Base-by-base conservation (phyloP, 139 green algal genomes). In the Mesostigma viride region DNA sequence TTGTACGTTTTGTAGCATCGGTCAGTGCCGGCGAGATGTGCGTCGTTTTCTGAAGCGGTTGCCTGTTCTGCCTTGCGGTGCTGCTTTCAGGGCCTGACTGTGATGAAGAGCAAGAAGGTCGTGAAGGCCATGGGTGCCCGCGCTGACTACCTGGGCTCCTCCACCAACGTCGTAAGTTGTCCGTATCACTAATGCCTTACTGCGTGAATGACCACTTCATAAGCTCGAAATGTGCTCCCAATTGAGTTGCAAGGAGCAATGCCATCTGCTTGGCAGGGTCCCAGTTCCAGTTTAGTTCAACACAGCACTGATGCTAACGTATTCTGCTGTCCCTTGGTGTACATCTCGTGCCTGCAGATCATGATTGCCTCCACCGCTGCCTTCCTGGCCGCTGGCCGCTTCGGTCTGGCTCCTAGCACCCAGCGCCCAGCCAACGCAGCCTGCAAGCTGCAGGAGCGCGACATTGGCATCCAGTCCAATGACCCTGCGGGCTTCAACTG, bases 401-500 rank as follows among this genome's bases (percentile, higher is more conserved):
- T 96, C 59, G 90, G 91, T 63, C 77, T 96, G 27, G 91, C 90
- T 22, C 91, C 91, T 30, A 87, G 85, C 27, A 81, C 84, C 20
- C 95, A 87, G 75, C 82, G 81, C 62, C 64, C 73, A 59, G 80
- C 89, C 28, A 84, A 70, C 62, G 76, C 86, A 57, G 83, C 79
- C 57, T 77, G 95, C 8, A 93, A 94, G 76, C 77, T 96, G 68
- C 61, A 61, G 22, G 65, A 77, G 32, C 53, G 69, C 30, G 60
- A 75, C 44, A 68, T 78, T 26, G 86, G 84, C 62, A 70, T 95
- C 0, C 68, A 74, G 24, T 83, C 74, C 57, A 82, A 77, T 67
- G 89, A 95, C 78, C 87, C 88, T 57, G 62, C 81, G 48, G 85
- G 90, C 61, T 96, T 96, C 85, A 96, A 90, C 32, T 76, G 76